These are phyloP conservation scores for Gracilaria caudata DNA, from an alignment of 23 red algal species.

Conservation along the genomic window DNA sequence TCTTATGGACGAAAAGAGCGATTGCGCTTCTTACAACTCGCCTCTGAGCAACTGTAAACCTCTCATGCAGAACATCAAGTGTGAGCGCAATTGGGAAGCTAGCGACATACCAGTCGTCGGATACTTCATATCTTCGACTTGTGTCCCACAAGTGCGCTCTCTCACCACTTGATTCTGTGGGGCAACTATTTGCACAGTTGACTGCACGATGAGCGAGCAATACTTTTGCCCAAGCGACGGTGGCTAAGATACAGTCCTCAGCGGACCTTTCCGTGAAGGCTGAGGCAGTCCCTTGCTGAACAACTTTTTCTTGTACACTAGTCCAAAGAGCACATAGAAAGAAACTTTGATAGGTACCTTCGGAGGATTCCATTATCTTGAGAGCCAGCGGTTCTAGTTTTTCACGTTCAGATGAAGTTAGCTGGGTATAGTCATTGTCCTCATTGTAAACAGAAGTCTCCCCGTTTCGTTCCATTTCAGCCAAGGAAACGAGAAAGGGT, in stretches of 20 bases:
- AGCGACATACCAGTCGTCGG: constrained; percentile 37
- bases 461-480: constrained; percentile 21
- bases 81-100: constrained; percentile 33
- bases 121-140: constrained; percentile 16
- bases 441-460: constrained; percentile 14
- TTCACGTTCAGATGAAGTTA: constrained; percentile 3
- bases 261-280: not conserved
- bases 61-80: constrained; percentile 54
- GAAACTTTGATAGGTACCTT: constrained; percentile 27
- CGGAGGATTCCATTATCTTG: constrained; percentile 15
- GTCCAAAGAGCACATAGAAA: constrained; percentile 68
- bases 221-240: constrained; percentile 58
- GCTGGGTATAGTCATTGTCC: constrained; percentile 6
- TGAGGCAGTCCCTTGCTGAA: not conserved
- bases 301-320: constrained; percentile 19
- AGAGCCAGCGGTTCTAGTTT: constrained; percentile 27
- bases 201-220: constrained; percentile 47
- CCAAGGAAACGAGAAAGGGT: constrained; percentile 8
- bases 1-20: constrained; percentile 33
- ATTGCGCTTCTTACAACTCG: constrained; percentile 25
- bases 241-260: constrained; percentile 49
- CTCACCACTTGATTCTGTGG: constrained; percentile 29
- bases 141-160: constrained; percentile 39
- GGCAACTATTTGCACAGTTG: constrained; percentile 28
- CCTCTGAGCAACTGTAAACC: constrained; percentile 23